Percentiles rank a stretch among this genome's conserved stretches.
Conservation (phyloP, 75 land plant genomes). For the Pinus tabuliformis region DNA sequence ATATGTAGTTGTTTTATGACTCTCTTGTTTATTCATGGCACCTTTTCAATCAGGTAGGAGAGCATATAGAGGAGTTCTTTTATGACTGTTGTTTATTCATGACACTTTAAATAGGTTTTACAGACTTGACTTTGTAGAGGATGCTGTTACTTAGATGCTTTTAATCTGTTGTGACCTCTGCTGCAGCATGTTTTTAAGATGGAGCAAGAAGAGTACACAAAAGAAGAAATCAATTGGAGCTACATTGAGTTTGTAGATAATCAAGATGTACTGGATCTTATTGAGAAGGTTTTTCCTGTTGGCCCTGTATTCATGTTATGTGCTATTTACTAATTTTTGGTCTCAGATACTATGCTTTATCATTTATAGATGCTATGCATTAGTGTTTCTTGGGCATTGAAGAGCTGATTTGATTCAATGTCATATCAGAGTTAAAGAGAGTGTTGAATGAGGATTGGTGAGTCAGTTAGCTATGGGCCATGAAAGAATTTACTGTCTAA, state of each 20-base stretch:
- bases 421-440: not conserved
- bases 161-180: not conserved
- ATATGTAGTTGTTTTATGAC: not conserved
- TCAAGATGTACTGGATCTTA: slow-evolving; percentile 96
- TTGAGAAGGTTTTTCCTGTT: slow-evolving; percentile 77
- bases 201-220: slow-evolving; percentile 98
- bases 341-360: not conserved
- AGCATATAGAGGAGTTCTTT: not conserved
- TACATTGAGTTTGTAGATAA: slow-evolving; percentile 99
- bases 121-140: not conserved
- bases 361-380: not conserved
- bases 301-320: not conserved
- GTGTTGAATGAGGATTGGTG: too few species aligned
- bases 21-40: not conserved
- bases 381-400: not conserved
- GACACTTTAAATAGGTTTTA: not conserved
- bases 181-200: slow-evolving; percentile 97
- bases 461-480: not conserved
- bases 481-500: not conserved
- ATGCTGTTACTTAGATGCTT: not conserved
- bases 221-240: slow-evolving; percentile 96
- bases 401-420: not conserved
- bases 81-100: not conserved
- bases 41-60: not conserved
- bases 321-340: not conserved